phyloP scores from a whole-genome alignment of 2,329 filamentous ascomycete species.

The Pyrenophora teres region DNA sequence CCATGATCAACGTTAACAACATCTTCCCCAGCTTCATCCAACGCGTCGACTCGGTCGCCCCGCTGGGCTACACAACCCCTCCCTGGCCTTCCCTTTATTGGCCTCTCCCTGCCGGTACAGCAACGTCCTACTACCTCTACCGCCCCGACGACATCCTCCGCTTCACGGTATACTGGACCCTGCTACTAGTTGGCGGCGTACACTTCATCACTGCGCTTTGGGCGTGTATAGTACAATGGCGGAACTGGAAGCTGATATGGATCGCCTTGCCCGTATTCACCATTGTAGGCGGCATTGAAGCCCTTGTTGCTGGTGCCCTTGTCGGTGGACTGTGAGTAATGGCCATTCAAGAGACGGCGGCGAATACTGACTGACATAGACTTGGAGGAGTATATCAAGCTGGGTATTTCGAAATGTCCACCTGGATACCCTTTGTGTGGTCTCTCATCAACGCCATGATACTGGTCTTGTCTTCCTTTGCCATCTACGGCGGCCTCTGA shows the following conservation, averaged over 20 bases:
- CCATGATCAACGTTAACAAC: slow-evolving; percentile 4
- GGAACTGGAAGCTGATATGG: slow-evolving; percentile 66
- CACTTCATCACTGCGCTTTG: slow-evolving; percentile 74
- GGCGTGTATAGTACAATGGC: slow-evolving; percentile 72
- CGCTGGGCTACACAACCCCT: slow-evolving; percentile 68
- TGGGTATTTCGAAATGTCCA: slow-evolving; percentile 88
- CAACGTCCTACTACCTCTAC: slow-evolving; percentile 69
- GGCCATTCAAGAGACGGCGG: background rate
- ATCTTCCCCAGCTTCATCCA: slow-evolving; percentile 49
- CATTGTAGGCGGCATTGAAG: slow-evolving; percentile 74
- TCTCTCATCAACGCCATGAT: slow-evolving; percentile 81
- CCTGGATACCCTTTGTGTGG: slow-evolving; percentile 92
- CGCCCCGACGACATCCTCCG: slow-evolving; percentile 79
- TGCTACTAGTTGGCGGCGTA: slow-evolving; percentile 76
- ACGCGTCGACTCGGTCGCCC: slow-evolving; percentile 53
- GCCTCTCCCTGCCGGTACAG: slow-evolving; percentile 63
- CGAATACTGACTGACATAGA: slow-evolving; percentile 50
- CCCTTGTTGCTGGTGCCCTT: slow-evolving; percentile 77
- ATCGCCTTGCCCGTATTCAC: slow-evolving; percentile 72
- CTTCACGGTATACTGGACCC: slow-evolving; percentile 85
- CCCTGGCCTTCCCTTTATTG: slow-evolving; percentile 83
- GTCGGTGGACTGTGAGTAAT: slow-evolving; percentile 74
- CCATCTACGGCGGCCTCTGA: slow-evolving; percentile 85
- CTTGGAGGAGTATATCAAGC: slow-evolving; percentile 79
- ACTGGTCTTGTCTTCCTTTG: slow-evolving; percentile 84